Evolutionary conservation across 768 basidiomycete species (phyloP), one percentile per base, ranked within the genome.

Genomic region (Suillus discolor): DNA sequence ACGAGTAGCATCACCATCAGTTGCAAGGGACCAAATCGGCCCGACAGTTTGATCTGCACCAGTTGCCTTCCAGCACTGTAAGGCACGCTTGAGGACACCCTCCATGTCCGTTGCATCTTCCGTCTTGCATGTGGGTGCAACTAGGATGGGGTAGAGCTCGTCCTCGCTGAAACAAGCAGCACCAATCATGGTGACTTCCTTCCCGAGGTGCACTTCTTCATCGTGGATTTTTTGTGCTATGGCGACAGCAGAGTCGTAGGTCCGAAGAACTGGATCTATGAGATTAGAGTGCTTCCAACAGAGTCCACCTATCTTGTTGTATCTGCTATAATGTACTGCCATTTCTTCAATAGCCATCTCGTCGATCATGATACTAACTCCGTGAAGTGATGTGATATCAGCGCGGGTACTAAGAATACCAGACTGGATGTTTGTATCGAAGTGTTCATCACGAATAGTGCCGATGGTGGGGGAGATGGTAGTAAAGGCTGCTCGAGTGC

Each of bases 1-100:
- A 2, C 67, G 62, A 36, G 41, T 42, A 1, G 65, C 53, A n/a
- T 71, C 70, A 20, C 70, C 69, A 41, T 71, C 69, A 16, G 69
- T 64, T 0, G 69, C 57, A 45, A 60, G 66, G 1, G 57, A 66
- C 69, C 69, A 71, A 9, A 62, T 42, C 12, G 47, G 51, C 7
- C 70, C 67, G 23, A 68, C 44, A 23, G 23, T 9, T 3, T 28
- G 5, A 6, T 15, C 45, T 15, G 41, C 41, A 16, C 59, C 38
- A 61, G 16, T 39, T 61, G 15, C 16, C 13, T 38, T 31, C 31
- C 59, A 55, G 8, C 20, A 8, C 7, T 45, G 39, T 12, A 39
- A 39, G 18, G 44, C 18, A 45, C 7, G 3, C 18, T 18, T 20
- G 18, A 45, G 44, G 7, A 45, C 18, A 20, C 18, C 18, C 18